Percentiles rank a stretch among this genome's conserved stretches.
Conservation (phyloP, 306 rosid species). For the Lupinus albus region DNA sequence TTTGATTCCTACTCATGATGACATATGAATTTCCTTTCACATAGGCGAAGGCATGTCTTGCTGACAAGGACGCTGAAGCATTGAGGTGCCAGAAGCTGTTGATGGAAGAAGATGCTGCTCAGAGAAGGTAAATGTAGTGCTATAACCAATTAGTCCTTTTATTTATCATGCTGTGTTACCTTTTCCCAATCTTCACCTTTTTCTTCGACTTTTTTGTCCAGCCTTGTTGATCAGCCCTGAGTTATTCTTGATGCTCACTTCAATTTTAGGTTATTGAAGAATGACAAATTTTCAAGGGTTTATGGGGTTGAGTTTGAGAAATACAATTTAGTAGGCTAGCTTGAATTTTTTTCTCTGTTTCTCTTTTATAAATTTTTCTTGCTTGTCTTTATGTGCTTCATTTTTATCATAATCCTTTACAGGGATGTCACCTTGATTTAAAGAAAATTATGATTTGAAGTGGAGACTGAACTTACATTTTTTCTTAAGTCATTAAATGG, state of each 20-base stretch:
- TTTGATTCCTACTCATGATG: conserved; percentile 33
- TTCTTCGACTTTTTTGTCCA: conserved; percentile 5
- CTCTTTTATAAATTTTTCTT: conserved; percentile 10
- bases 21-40: conserved; percentile 35
- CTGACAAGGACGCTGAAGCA: conserved; percentile 94
- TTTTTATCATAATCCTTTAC: conserved; percentile 5
- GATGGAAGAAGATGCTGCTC: conserved; percentile 96
- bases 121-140: conserved; percentile 63
- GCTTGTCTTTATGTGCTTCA: conserved; percentile 28
- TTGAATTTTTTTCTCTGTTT: neutral
- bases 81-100: conserved; percentile 80
- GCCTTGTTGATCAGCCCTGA: conserved; percentile 1
- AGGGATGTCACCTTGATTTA: conserved; percentile 3
- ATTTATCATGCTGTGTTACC: conserved; percentile 16
- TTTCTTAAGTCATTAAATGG: neutral
- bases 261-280: conserved; percentile 28
- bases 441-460: conserved; percentile 5
- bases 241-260: conserved; percentile 32
- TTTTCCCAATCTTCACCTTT: conserved; percentile 15
- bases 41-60: conserved; percentile 82
- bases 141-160: conserved; percentile 25
- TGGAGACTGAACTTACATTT: neutral
- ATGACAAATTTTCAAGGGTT: conserved; percentile 26
- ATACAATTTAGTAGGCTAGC: neutral
- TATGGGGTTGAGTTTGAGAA: conserved; percentile 8